Percentiles rank a stretch among this genome's conserved stretches.
phyloP scores from a whole-genome alignment of 331 rosid genomes.

The Acacia pycnantha region DNA sequence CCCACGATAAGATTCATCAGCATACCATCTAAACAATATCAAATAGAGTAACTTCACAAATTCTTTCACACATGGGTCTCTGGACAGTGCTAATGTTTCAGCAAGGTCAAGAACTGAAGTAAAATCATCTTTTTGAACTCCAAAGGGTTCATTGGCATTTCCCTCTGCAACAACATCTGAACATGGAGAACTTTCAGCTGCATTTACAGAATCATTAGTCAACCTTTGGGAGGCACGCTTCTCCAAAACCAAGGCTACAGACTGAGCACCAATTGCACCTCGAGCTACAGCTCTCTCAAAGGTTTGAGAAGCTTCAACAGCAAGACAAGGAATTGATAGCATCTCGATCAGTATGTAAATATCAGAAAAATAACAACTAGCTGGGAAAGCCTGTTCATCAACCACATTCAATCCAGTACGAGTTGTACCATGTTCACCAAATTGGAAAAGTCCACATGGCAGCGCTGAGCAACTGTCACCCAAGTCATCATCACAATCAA shows the following conservation, averaged over 20 bases:
- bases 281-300: slow-evolving; percentile 97
- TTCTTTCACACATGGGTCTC: slow-evolving; percentile 72
- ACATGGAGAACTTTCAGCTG: slow-evolving; percentile 58
- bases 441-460: slow-evolving; percentile 66
- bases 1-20: slow-evolving; percentile 74
- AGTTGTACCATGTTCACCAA: slow-evolving; percentile 64
- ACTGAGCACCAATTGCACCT: slow-evolving; percentile 79
- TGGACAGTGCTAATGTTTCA: slow-evolving; percentile 86
- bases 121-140: slow-evolving; percentile 78
- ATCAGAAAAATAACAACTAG: slow-evolving; percentile 77
- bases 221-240: slow-evolving; percentile 81
- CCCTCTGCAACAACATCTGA: slow-evolving; percentile 59
- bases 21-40: slow-evolving; percentile 89
- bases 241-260: slow-evolving; percentile 89
- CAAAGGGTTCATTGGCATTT: slow-evolving; percentile 69
- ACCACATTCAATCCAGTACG: slow-evolving; percentile 60
- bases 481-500: slow-evolving; percentile 86
- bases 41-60: slow-evolving; percentile 85
- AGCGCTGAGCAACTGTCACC: slow-evolving; percentile 67
- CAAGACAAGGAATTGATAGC: slow-evolving; percentile 95
- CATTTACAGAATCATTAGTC: slow-evolving; percentile 45
- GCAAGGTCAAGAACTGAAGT: slow-evolving; percentile 94
- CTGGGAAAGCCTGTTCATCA: slow-evolving; percentile 71
- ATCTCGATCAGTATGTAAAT: slow-evolving; percentile 83
- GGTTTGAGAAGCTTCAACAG: slow-evolving; percentile 92